Conservation (phyloP, 495 filamentous ascomycete species). For the Trypethelium eluteriae region DNA sequence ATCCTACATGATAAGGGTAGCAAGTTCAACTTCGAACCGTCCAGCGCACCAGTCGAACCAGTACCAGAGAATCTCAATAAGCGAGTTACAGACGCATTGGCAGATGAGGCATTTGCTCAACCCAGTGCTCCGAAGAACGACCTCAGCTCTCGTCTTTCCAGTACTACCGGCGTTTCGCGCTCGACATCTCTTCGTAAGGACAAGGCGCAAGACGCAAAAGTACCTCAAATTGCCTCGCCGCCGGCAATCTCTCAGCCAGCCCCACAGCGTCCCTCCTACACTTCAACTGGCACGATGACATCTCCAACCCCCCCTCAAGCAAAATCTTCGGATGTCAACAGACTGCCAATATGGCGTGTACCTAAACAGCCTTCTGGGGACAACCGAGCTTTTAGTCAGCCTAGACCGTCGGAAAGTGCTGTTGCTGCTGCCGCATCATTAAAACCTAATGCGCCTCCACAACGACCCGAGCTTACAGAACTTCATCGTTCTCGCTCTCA, state of each 20-base stretch:
- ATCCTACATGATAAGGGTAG: constrained; percentile 76
- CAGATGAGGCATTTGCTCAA: constrained; percentile 77
- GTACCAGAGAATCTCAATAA: constrained; percentile 58
- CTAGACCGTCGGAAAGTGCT: constrained; percentile 27
- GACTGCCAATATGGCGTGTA: constrained; percentile 34
- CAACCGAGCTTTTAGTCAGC: constrained; percentile 31
- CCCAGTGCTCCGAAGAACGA: constrained; percentile 20
- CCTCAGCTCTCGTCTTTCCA: constrained; percentile 12
- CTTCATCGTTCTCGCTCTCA: constrained; percentile 46
- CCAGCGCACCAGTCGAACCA: constrained; percentile 39
- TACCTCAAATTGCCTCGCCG: constrained; percentile 45
- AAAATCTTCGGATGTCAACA: constrained; percentile 36
- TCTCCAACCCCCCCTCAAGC: constrained; percentile 52
- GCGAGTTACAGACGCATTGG: constrained; percentile 72
- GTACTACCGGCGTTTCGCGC: background rate
- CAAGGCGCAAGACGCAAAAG: constrained; percentile 28
- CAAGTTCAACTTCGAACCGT: constrained; percentile 78
- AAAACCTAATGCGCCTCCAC: constrained; percentile 31
- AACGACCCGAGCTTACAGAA: constrained; percentile 38
- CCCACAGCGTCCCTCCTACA: constrained; percentile 46
- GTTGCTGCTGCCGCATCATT: constrained; percentile 32
- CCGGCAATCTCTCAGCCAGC: constrained; percentile 46
- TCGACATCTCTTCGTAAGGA: constrained; percentile 32
- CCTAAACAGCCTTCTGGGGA: constrained; percentile 24
- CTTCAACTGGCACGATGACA: constrained; percentile 86